phyloP scores from a whole-genome alignment of 768 basidiomycete genomes.

The Boletus sensibilis region DNA sequence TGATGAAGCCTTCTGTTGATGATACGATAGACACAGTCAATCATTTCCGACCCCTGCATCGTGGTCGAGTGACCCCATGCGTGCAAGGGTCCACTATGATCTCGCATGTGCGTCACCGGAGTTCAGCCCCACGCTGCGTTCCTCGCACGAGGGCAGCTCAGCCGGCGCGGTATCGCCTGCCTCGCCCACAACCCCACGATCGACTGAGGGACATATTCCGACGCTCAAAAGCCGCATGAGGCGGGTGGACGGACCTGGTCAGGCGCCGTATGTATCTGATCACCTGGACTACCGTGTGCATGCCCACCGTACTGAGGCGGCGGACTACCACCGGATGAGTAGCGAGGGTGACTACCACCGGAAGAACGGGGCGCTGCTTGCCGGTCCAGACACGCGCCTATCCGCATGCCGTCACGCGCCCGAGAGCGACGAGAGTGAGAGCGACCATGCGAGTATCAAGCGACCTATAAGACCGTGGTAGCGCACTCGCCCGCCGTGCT shows the following conservation, averaged over 20 bases:
- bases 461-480: slow-evolving; percentile 51
- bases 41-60: slow-evolving; percentile 23
- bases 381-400: slow-evolving; percentile 23
- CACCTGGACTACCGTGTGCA: slow-evolving; percentile 15
- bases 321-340: slow-evolving; percentile 14
- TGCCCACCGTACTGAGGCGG: slow-evolving; percentile 2
- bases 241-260: slow-evolving; percentile 11
- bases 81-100: slow-evolving; percentile 19
- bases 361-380: slow-evolving; percentile 18
- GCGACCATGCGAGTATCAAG: slow-evolving; percentile 26
- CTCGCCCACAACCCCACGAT: slow-evolving; percentile 52
- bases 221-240: slow-evolving; percentile 16
- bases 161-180: slow-evolving; percentile 52
- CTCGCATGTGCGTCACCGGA: slow-evolving; percentile 14
- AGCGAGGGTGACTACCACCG: slow-evolving; percentile 8
- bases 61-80: slow-evolving; percentile 25
- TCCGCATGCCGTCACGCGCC: slow-evolving; percentile 27
- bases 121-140: slow-evolving; percentile 30
- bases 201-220: slow-evolving; percentile 27
- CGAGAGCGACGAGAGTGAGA: slow-evolving; percentile 39
- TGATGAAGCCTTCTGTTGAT: background rate
- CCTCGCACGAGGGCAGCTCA: slow-evolving; percentile 45
- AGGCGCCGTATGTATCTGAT: slow-evolving; percentile 9
- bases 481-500: background rate
- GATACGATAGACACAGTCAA: slow-evolving; percentile 13